A percentile compares a stretch with the other conserved stretches of the same genome.
phyloP scores from a whole-genome alignment of 1,284 basidiomycete genomes.

The Phellopilus nigrolimitatus region DNA sequence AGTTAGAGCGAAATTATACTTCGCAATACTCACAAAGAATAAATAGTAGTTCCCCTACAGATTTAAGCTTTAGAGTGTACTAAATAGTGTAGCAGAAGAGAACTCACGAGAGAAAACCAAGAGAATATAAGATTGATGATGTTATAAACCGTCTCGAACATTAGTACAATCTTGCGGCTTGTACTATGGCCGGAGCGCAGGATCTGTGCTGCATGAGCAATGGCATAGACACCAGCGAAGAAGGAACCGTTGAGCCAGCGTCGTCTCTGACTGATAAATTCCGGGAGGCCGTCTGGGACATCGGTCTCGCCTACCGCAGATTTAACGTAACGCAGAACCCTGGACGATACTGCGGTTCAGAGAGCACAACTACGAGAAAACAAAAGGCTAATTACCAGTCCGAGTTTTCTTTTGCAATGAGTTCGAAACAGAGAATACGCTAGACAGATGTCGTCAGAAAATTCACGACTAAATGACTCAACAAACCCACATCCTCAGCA shows the following conservation, averaged over 20 bases:
- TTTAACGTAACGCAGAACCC: conserved; percentile 96
- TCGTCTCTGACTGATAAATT: conserved; percentile 92
- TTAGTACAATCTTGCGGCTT: conserved; percentile 68
- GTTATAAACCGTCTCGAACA: conserved; percentile 85
- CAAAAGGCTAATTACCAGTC: conserved; percentile 54
- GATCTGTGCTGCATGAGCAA: conserved; percentile 83
- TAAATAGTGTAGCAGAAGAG: background rate
- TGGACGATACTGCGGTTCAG: conserved; percentile 26
- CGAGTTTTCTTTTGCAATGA: conserved; percentile 87
- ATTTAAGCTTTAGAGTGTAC: conserved; percentile 3
- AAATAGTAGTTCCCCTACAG: conserved; percentile 87
- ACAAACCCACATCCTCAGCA: conserved; percentile 69
- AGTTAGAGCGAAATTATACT: background rate
- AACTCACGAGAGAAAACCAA: conserved; percentile 86
- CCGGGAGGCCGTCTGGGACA: conserved; percentile 88
- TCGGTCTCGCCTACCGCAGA: conserved; percentile 95
- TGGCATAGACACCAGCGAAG: conserved; percentile 86
- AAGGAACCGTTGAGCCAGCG: conserved; percentile 95
- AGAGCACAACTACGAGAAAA: conserved; percentile 4
- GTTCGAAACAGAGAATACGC: conserved; percentile 96
- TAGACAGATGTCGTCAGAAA: conserved; percentile 32
- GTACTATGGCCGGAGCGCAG: conserved; percentile 81
- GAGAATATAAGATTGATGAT: conserved; percentile 85
- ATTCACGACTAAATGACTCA: background rate
- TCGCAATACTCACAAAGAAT: conserved; percentile 73